A percentile compares a stretch with the other conserved stretches of the same genome.
Conservation (phyloP, 352 stramenopile genomes). For the Pythium apleroticum region DNA sequence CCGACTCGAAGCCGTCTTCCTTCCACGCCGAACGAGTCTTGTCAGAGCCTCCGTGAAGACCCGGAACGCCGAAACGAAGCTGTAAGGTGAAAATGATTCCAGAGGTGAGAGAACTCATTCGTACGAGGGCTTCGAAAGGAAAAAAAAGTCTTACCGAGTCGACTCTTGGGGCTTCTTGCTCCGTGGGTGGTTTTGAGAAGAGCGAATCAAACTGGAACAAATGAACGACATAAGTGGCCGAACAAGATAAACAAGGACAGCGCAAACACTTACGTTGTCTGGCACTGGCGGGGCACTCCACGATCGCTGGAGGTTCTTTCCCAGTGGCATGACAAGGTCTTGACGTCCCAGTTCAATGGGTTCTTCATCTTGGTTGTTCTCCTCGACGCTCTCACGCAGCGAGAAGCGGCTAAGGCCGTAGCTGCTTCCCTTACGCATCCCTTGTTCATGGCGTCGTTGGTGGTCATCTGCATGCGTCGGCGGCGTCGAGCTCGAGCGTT, state of each 20-base stretch:
- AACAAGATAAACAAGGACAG: background rate
- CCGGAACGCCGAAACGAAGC: background rate
- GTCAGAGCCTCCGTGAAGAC: conserved; percentile 12
- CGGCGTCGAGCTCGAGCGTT: conserved; percentile 39
- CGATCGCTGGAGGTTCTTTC: conserved; percentile 40
- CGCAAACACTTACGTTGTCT: conserved; percentile 35
- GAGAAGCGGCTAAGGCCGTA: conserved; percentile 16
- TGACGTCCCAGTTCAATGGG: conserved; percentile 12
- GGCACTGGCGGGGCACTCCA: conserved; percentile 46
- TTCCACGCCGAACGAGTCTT: conserved; percentile 10
- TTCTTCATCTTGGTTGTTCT: conserved; percentile 36
- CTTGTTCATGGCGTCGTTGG: conserved; percentile 4
- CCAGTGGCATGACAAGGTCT: conserved; percentile 23
- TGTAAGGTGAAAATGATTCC: background rate
- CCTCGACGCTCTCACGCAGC: conserved; percentile 20
- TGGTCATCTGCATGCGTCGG: conserved; percentile 20
- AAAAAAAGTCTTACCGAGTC: conserved; percentile 6
- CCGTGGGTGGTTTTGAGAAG: conserved; percentile 3
- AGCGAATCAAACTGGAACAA: conserved; percentile 21
- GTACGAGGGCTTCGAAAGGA: background rate
- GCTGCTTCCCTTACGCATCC: conserved; percentile 4
- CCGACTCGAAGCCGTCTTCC: background rate
- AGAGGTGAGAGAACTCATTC: background rate
- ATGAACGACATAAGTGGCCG: background rate
- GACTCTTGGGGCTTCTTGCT: conserved; percentile 2